Conservation (phyloP, 257 asterid species). For the Gentiana straminea region DNA sequence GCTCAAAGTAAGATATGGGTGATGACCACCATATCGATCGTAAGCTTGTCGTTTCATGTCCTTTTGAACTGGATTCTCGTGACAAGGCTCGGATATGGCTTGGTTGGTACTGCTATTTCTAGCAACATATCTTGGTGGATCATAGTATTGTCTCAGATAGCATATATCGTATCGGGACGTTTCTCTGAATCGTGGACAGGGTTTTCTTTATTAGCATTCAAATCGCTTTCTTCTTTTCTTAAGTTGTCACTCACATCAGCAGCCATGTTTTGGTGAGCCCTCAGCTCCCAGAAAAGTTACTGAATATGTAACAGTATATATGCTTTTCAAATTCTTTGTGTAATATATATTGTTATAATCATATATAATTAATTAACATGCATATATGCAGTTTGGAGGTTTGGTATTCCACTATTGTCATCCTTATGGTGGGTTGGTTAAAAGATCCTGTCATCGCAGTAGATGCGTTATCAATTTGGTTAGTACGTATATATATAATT, state of each 20-base stretch:
- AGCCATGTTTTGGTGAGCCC: conserved; percentile 21
- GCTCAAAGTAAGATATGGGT: conserved; percentile 13
- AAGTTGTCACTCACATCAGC: conserved; percentile 27
- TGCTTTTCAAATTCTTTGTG: too few species aligned
- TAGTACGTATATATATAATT: neutral
- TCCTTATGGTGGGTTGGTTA: conserved; percentile 23
- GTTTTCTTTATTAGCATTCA: conserved; percentile 34
- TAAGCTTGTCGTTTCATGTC: neutral
- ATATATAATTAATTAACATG: too few species aligned
- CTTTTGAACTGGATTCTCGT: conserved; percentile 6
- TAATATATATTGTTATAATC: too few species aligned
- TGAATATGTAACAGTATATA: too few species aligned
- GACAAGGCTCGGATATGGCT: conserved; percentile 7
- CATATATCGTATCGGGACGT: conserved; percentile 13
- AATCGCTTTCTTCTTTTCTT: conserved; percentile 29
- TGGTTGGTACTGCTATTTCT: conserved; percentile 9
- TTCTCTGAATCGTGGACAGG: conserved; percentile 22
- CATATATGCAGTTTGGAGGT: conserved; percentile 13
- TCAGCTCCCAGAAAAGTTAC: too few species aligned
- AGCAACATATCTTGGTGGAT: conserved; percentile 16
- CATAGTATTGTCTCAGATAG: conserved; percentile 8
- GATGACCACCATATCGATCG: conserved; percentile 12
- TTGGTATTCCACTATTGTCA: conserved; percentile 25
- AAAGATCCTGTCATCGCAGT: conserved; percentile 22
- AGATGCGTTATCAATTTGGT: conserved; percentile 28